Percentiles rank a stretch among this genome's conserved stretches.
Conservation (phyloP, 2,329 filamentous ascomycete species). For the Microsporum audouinii region DNA sequence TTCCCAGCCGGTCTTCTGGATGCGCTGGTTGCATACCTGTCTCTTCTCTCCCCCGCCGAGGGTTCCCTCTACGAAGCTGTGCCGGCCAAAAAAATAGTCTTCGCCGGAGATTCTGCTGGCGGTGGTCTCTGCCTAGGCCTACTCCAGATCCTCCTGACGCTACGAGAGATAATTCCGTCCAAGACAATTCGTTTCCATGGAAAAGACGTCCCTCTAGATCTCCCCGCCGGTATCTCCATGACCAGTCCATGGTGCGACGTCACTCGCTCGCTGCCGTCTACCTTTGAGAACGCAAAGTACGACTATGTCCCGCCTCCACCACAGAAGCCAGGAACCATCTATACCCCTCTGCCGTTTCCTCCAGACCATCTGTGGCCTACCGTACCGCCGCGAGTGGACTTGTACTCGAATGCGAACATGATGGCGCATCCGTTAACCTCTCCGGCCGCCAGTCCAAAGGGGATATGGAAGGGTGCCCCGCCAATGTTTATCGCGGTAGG, state of each 20-base stretch:
- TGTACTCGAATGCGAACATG: constrained; percentile 31
- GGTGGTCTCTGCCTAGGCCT: constrained; percentile 33
- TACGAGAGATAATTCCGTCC: constrained; percentile 23
- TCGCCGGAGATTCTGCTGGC: constrained; percentile 39
- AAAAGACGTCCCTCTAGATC: constrained; percentile 28
- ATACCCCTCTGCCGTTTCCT: constrained; percentile 20
- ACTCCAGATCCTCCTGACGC: constrained; percentile 33
- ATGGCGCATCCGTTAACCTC: constrained; percentile 33
- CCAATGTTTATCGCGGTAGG: constrained; percentile 33
- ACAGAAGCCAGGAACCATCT: constrained; percentile 18
- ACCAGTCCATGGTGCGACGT: constrained; percentile 36
- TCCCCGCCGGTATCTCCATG: constrained; percentile 31
- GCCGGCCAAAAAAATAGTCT: constrained; percentile 33
- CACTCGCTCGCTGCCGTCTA: constrained; percentile 33
- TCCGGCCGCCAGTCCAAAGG: constrained; percentile 25
- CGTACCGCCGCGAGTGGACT: constrained; percentile 32
- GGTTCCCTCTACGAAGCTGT: constrained; percentile 34
- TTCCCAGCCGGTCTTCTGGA: constrained; percentile 39
- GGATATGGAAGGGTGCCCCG: constrained; percentile 32
- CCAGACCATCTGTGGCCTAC: constrained; percentile 32
- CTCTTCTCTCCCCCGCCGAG: constrained; percentile 34
- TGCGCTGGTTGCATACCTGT: constrained; percentile 37
- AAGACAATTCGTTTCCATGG: constrained; percentile 31
- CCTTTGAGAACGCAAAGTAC: constrained; percentile 26
- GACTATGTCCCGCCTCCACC: constrained; percentile 31